Conservation (phyloP, 2,329 filamentous ascomycete genomes). For the Claviceps citrina region DNA sequence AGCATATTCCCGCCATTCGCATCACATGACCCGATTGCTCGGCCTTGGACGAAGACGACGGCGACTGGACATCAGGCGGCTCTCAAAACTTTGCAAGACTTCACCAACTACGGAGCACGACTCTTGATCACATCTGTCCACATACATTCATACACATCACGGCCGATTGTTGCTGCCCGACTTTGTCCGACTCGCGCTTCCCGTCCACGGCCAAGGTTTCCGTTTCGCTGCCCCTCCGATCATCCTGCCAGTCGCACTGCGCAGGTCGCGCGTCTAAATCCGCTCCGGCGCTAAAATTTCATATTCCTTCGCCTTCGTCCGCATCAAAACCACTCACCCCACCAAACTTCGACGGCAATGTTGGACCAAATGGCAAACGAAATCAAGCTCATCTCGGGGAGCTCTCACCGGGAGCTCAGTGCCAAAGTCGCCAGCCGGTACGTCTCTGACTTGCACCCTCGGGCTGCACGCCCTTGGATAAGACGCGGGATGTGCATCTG, state of each 20-base stretch:
- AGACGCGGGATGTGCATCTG: no score
- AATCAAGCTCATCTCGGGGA: constrained; percentile 36
- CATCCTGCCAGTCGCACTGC: no score
- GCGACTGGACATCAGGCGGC: no score
- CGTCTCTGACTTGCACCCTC: constrained; percentile 6
- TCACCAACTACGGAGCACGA: background rate
- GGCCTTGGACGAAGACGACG: no score
- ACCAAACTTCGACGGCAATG: constrained; percentile 15
- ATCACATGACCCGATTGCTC: constrained; percentile 4
- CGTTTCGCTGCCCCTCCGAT: no score
- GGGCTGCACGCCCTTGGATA: no score
- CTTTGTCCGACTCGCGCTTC: no score
- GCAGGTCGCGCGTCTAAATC: constrained; percentile 1
- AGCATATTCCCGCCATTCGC: background rate
- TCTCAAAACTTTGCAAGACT: no score
- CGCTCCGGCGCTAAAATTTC: background rate
- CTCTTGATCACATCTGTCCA: background rate
- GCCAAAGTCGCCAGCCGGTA: constrained; percentile 30
- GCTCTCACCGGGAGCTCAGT: constrained; percentile 33
- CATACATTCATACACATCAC: no score
- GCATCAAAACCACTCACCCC: background rate
- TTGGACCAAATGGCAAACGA: constrained; percentile 35
- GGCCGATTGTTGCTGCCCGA: no score
- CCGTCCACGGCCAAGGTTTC: no score
- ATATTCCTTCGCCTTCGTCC: background rate